Conservation (phyloP, 441 rosid genomes). For the Gossypium schwendimanii region DNA sequence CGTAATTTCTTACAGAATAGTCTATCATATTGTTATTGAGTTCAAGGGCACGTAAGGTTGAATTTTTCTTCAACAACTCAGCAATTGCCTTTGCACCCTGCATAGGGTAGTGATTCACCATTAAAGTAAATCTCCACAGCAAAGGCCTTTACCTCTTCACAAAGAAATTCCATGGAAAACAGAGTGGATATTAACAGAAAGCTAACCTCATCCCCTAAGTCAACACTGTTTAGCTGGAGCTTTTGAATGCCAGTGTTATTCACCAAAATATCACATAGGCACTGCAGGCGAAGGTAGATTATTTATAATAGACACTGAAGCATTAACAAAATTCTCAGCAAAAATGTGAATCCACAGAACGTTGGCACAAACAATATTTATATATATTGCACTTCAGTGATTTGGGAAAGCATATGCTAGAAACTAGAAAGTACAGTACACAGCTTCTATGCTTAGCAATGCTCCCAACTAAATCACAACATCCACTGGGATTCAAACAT, state of each 20-base stretch:
- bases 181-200: constrained; percentile 12
- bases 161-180: constrained; percentile 4
- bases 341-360: not conserved
- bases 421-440: not conserved
- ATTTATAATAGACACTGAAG: constrained; percentile 4
- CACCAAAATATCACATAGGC: constrained; percentile 62
- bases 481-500: not conserved
- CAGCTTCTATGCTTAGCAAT: not conserved
- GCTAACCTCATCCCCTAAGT: constrained; percentile 82
- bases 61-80: constrained; percentile 70
- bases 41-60: constrained; percentile 69
- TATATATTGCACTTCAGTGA: not conserved
- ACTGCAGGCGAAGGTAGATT: constrained; percentile 32
- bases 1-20: constrained; percentile 61
- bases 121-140: constrained; percentile 10
- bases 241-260: constrained; percentile 62
- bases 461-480: not conserved
- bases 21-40: constrained; percentile 88
- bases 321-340: not conserved
- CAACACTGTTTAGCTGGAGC: constrained; percentile 78
- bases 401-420: not conserved
- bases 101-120: constrained; percentile 15
- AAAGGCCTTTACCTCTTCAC: constrained; percentile 8
- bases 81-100: constrained; percentile 92
- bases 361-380: not conserved